Evolutionary conservation across 345 rosid species (phyloP), one percentile per base, ranked within the genome.

Genomic region (Salix udensis): DNA sequence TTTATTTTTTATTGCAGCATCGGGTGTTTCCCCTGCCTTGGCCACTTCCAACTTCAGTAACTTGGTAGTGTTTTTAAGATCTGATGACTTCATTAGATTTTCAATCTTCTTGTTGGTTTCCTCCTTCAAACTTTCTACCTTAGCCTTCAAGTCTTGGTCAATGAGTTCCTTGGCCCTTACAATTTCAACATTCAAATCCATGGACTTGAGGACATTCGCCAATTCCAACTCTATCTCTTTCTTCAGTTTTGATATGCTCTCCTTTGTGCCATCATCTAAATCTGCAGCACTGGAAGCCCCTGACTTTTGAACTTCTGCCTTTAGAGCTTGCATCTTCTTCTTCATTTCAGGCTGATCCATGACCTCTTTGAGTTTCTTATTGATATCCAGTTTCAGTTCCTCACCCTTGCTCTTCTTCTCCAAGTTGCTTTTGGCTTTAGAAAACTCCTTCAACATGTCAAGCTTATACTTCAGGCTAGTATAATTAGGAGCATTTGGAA

Each of bases 391-490:
- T 80, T 86, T 84, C 77, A 85, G 74, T 52, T 46, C 50, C 73
- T 74, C 69, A 69, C 76, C 82, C 74, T 79, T 79, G 50, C 39
- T 72, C 77, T 80, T 81, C 86, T 74, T 78, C 69, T 86, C 80
- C 37, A 82, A 73, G 78, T 80, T 52, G 77, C 77, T 80, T 87
- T 91, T 85, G 82, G 90, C 89, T 84, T 80, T 84, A 58, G 90
- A 77, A 65, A 93, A 77, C 83, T 90, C 96, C 79, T 83, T 84
- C 82, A 93, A 85, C 96, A 86, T 88, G 84, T 87, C 88, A 71
- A 89, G 81, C 89, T 93, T 95, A 72, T 86, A 82, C 78, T 85
- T 87, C 75, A 95, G 84, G 83, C 76, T 89, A 34, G 80, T 75
- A 74, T 85, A 88, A 76, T 93, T 91, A 69, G 97, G 89, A 5